Evolutionary conservation across 2,329 filamentous ascomycete species (phyloP), one percentile per base, ranked within the genome.

Genomic region (Magnaporthales sp.): DNA sequence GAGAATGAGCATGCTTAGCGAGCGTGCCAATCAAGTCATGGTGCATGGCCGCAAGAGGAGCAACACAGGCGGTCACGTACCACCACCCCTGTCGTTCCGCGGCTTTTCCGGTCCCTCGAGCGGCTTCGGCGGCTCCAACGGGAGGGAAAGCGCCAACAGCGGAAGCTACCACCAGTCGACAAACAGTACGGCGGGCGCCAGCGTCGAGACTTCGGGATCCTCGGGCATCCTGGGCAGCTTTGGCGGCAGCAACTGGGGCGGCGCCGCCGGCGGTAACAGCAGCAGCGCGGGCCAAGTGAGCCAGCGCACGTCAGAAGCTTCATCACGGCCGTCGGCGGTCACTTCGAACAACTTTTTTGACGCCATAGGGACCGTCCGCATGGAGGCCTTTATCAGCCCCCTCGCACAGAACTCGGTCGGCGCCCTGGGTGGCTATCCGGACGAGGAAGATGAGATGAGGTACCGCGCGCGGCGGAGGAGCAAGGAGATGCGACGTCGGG

Each of bases 361-460:
- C 72, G 91, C 91, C 1, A 89, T 96, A 67, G 93, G 93, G 1
- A 98, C 93, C 1, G 88, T 98, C 62, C 88, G 95, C 30, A 98
- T 99, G 94, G 94, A 98, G 77, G 95, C 95, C 0, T 99, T 98
- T 76, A 96, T 99, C 71, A 87, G 82, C 71, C 87, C 87, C 0
- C 75, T 89, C 11, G 80, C 84, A 1, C 80, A 82, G 68, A 79
- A 32, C 1, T 27, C 54, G 22, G 15, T 31, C 26, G 56, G 56
- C 19, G 29, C 11, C 29, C n/a, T 9, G 10, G 58, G 61, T 30
- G 76, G 80, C 67, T 78, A 82, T 13, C 76, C 79, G 58, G 79
- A 83, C 66, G 83, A 85, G 69, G 75, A 79, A 26, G 83, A 85
- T 27, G 83, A 86, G 69, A 77, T 80, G 68, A 77, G 79, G 64